Evolutionary conservation across 108 stramenopile genomes (phyloP), one percentile per base, ranked within the genome.

Genomic region (Skeletonema menzelii): DNA sequence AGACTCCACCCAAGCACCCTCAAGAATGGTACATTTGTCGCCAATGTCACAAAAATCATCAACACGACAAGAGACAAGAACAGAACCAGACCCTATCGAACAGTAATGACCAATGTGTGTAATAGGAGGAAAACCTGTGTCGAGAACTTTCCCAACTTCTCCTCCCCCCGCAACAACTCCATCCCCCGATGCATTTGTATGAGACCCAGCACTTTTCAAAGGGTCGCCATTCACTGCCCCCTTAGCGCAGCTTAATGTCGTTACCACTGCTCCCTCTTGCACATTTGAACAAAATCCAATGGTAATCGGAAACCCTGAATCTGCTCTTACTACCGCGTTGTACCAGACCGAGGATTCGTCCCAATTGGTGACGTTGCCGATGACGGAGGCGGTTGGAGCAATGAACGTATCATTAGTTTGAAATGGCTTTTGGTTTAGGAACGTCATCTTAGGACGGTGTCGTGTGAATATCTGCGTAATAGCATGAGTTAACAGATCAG

Each of bases 301-400:
- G 44, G 85, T 88, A 55, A 97, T 93, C 69, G 81, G 76, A 72
- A 91, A 90, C 1, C 76, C 85, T 26, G 84, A 76, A 74, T 97
- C 97, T 30, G 97, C 99, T 24, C 97, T 88, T 35, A 98, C 88
- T 8, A 98, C 97, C 32, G 97, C 92, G 47, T 95, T 95, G 84
- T 99, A 98, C 97, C 97, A 97, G 26, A 99, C 96, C 22, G 92
- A 91, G 27, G 96, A 94, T 75, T 95, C 91, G 56, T 92, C 91
- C 86, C 97, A 97, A 70, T 97, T 92, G 40, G 92, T 91, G 15
- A 99, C 99, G 65, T 98, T 89, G 17, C 99, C 99, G 70, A 99
- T 93, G 42, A 99, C 89, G n/a, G 94, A 93, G 40, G 99, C 97
- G 20, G 94, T 87, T 28, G 97, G 97, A 27, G 97, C 99, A 28